phyloP scores from a whole-genome alignment of 2,329 filamentous ascomycete genomes.

The Penicillium sp. region DNA sequence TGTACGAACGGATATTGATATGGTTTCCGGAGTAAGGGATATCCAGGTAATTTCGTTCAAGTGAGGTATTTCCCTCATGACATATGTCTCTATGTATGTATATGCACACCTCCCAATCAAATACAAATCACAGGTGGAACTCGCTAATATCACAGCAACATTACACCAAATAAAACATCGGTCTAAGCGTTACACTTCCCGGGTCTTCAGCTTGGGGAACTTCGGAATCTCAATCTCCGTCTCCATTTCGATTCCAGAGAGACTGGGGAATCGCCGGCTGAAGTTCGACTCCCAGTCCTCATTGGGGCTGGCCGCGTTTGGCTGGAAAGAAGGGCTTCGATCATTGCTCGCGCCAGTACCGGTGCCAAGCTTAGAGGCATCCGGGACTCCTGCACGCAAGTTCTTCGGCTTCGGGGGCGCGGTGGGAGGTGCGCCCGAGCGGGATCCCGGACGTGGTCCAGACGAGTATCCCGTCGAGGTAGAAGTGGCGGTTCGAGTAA shows the following conservation, averaged over 20 bases:
- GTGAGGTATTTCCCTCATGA: not conserved
- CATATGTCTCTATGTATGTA: constrained; percentile 9
- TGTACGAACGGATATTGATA: too few species aligned
- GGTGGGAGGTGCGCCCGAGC: constrained; percentile 47
- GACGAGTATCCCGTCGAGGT: constrained; percentile 25
- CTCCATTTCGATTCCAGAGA: constrained; percentile 86
- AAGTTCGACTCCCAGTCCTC: constrained; percentile 75
- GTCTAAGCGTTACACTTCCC: constrained; percentile 42
- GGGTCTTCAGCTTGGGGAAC: constrained; percentile 43
- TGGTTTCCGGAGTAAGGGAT: too few species aligned
- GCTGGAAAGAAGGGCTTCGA: constrained; percentile 33
- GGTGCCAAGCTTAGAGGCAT: constrained; percentile 28
- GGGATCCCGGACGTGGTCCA: constrained; percentile 30
- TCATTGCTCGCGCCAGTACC: constrained; percentile 26
- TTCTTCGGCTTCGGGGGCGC: constrained; percentile 66
- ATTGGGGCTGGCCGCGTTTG: constrained; percentile 29
- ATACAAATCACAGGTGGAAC: constrained; percentile 16
- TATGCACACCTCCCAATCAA: constrained; percentile 17
- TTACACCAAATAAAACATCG: constrained; percentile 15
- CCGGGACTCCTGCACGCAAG: constrained; percentile 53
- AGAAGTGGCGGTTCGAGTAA: constrained; percentile 20
- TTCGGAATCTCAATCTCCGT: constrained; percentile 58
- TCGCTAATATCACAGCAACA: constrained; percentile 21
- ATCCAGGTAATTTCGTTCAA: not conserved
- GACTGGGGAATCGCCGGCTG: constrained; percentile 81